These are phyloP conservation scores for Globomyces sp. DNA, from an alignment of 371 early-diverging fungal genomes.

Conservation along the genomic window DNA sequence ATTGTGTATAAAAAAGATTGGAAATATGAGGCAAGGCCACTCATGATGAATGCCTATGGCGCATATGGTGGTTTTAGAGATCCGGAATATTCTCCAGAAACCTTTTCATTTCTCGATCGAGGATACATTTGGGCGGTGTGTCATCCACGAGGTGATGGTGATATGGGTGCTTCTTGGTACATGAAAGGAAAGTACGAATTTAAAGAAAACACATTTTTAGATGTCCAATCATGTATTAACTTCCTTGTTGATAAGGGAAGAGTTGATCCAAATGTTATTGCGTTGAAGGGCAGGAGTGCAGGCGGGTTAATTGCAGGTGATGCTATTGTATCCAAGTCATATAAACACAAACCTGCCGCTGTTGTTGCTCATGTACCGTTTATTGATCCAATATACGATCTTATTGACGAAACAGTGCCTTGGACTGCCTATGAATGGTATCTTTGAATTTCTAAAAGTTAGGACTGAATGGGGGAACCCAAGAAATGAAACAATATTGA, in stretches of 20 bases:
- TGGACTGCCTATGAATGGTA: constrained; percentile 60
- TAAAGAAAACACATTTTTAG: constrained; percentile 50
- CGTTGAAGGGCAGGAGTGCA: constrained; percentile 51
- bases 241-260: constrained; percentile 29
- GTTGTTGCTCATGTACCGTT: constrained; percentile 58
- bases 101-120: constrained; percentile 43
- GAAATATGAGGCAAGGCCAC: constrained; percentile 25
- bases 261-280: constrained; percentile 33
- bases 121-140: constrained; percentile 44
- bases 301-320: constrained; percentile 53
- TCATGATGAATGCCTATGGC: constrained; percentile 50
- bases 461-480: constrained; percentile 58
- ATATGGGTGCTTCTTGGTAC: constrained; percentile 53
- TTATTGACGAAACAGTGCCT: constrained; percentile 50
- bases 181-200: constrained; percentile 38
- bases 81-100: constrained; percentile 31
- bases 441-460: neutral
- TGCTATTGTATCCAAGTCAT: constrained; percentile 21
- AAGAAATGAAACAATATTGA: constrained; percentile 36
- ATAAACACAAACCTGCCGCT: constrained; percentile 25
- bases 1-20: constrained; percentile 17
- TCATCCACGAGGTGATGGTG: constrained; percentile 58
- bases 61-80: constrained; percentile 52
- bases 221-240: constrained; percentile 44
- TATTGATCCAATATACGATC: constrained; percentile 50